phyloP scores from a whole-genome alignment of 805 yeast species.

The Metschnikowia lochheadii region DNA sequence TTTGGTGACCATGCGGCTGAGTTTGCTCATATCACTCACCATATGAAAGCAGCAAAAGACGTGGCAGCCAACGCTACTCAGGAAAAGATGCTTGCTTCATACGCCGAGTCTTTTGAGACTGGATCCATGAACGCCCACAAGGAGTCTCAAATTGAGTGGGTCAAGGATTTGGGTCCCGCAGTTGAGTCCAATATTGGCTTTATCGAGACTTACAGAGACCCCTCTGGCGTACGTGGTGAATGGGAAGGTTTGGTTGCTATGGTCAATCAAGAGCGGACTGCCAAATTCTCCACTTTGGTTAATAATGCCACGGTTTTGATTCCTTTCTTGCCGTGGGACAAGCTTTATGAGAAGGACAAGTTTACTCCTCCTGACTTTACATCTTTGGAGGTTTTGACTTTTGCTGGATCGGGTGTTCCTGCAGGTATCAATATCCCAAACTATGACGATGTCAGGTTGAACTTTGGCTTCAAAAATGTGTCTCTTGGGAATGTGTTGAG shows the following conservation, averaged over 20 bases:
- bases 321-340: slow-evolving; percentile 70
- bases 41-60: slow-evolving; percentile 53
- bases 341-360: slow-evolving; percentile 71
- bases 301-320: slow-evolving; percentile 62
- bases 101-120: slow-evolving; percentile 66
- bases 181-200: slow-evolving; percentile 78
- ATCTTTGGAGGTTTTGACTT: slow-evolving; percentile 81
- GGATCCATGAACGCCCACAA: slow-evolving; percentile 86
- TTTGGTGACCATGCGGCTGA: slow-evolving; percentile 79
- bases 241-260: slow-evolving; percentile 91
- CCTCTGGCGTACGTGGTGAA: slow-evolving; percentile 87
- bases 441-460: slow-evolving; percentile 83
- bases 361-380: slow-evolving; percentile 93
- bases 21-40: slow-evolving; percentile 54
- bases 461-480: slow-evolving; percentile 83
- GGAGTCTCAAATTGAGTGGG: slow-evolving; percentile 82
- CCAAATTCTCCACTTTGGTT: slow-evolving; percentile 70
- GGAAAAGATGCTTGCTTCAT: slow-evolving; percentile 57
- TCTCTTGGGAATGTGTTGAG: slow-evolving; percentile 81
- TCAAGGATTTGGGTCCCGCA: slow-evolving; percentile 75
- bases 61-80: slow-evolving; percentile 74
- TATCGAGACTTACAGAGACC: slow-evolving; percentile 90
- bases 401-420: slow-evolving; percentile 87
- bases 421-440: slow-evolving; percentile 93
- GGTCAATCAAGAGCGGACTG: slow-evolving; percentile 84